Conservation (phyloP, 2,329 filamentous ascomycete genomes). For the Albifimbria verrucaria region DNA sequence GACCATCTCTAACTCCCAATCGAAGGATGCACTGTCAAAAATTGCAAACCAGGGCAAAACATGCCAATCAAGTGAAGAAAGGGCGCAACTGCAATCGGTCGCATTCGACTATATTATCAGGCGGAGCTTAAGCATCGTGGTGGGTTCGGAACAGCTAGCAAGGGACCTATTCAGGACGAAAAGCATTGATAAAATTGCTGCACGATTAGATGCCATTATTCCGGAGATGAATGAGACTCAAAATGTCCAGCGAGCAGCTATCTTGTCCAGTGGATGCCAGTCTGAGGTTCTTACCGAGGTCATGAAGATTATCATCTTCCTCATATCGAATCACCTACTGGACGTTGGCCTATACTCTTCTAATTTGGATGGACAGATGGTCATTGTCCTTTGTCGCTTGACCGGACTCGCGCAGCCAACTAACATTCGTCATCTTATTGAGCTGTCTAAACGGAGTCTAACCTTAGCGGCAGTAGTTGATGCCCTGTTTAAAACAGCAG, state of each 20-base stretch:
- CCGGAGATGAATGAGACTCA: neutral
- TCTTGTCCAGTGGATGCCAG: neutral
- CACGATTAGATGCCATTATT: neutral
- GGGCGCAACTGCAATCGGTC: neutral
- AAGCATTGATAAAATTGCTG: neutral
- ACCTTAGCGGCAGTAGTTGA: neutral
- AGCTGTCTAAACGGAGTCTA: neutral
- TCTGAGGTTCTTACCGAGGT: neutral
- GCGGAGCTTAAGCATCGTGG: neutral
- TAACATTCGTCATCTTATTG: neutral
- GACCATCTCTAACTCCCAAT: too few relatives aligned
- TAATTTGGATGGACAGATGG: neutral
- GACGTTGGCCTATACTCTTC: neutral
- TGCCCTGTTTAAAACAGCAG: neutral
- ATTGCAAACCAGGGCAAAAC: neutral
- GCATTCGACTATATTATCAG: neutral
- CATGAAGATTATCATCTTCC: neutral
- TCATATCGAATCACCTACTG: neutral
- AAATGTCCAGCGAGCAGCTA: neutral
- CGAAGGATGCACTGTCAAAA: neutral
- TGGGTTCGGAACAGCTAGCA: neutral
- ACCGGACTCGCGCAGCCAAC: neutral
- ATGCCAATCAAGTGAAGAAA: neutral
- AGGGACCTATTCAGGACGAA: neutral
- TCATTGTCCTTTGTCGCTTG: neutral